Evolutionary conservation across 192 early-diverging fungal genomes (phyloP).

Genomic region (Coemansia guatemalensis): DNA sequence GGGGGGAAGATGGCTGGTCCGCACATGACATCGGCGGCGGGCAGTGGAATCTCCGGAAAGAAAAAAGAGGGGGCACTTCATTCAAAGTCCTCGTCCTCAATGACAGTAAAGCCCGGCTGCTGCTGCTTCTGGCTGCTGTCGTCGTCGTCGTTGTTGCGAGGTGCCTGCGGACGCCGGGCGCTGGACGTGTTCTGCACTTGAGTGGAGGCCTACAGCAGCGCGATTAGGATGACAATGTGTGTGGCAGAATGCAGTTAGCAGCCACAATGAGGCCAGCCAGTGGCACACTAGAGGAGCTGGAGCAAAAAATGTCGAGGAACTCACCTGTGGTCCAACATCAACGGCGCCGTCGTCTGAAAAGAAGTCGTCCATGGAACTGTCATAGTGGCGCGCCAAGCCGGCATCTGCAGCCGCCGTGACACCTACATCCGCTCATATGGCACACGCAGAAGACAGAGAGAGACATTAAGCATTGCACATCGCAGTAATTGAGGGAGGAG

Average conservation of each 20-base stretch:
- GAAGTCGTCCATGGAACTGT: slow-evolving; percentile 12
- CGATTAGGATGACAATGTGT: too few species aligned
- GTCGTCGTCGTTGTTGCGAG: too few species aligned
- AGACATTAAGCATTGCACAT: slow-evolving; percentile 1
- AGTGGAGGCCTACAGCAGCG: too few species aligned
- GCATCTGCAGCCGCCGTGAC: slow-evolving; percentile 11
- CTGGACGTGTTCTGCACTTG: too few species aligned
- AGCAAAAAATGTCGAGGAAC: too few species aligned
- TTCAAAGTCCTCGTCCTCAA: slow-evolving; percentile 20
- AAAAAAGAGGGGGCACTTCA: neutral
- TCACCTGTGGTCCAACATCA: slow-evolving; percentile 1
- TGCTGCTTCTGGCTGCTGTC: slow-evolving; percentile 2
- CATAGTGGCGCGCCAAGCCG: slow-evolving; percentile 13
- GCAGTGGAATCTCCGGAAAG: slow-evolving; percentile 1
- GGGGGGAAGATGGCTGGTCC: too few species aligned
- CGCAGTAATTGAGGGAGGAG: neutral
- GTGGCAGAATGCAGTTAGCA: too few species aligned
- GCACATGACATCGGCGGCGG: neutral
- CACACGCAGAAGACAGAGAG: slow-evolving; percentile 1
- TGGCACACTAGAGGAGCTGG: neutral
- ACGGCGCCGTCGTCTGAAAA: neutral
- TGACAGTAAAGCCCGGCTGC: slow-evolving; percentile 9
- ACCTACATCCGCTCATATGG: neutral
- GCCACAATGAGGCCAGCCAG: too few species aligned
- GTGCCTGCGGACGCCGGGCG: too few species aligned